A percentile compares a stretch with the other conserved stretches of the same genome.
Evolutionary conservation across 345 rosid species (phyloP).

Genomic region (Triadica sebifera): DNA sequence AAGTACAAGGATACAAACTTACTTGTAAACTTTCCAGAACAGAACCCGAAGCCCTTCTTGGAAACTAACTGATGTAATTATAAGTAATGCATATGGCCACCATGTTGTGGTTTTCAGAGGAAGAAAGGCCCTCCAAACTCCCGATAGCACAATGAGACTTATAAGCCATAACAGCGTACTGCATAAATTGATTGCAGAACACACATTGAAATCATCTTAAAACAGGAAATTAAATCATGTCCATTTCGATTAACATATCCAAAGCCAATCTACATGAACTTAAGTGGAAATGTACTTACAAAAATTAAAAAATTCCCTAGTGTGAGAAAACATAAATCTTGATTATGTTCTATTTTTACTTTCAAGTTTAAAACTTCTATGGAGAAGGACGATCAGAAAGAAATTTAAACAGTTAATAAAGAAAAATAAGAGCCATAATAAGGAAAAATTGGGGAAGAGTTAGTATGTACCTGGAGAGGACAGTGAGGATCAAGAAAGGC

Average conservation of each 20-base stretch:
- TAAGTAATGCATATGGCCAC: slow-evolving; percentile 85
- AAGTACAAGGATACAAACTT: slow-evolving; percentile 17
- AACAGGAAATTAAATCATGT: background rate
- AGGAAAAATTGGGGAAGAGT: background rate
- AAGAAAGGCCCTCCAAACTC: slow-evolving; percentile 84
- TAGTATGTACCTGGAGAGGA: slow-evolving; percentile 73
- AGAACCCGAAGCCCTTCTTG: slow-evolving; percentile 93
- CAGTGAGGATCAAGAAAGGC: slow-evolving; percentile 87
- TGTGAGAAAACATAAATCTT: background rate
- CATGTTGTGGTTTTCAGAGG: slow-evolving; percentile 64
- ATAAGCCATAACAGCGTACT: slow-evolving; percentile 92
- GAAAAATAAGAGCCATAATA: background rate
- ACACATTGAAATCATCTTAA: background rate
- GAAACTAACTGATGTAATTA: slow-evolving; percentile 69
- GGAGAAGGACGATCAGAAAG: too few species aligned
- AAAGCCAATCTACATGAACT: background rate
- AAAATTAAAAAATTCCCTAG: background rate
- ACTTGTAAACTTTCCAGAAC: slow-evolving; percentile 86
- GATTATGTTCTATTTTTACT: background rate
- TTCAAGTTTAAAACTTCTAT: background rate
- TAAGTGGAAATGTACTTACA: background rate
- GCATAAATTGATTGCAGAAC: slow-evolving; percentile 23
- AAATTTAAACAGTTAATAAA: background rate
- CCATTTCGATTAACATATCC: background rate
- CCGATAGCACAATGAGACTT: slow-evolving; percentile 80